Percentiles rank a stretch among this genome's conserved stretches.
Conservation (phyloP, 495 filamentous ascomycete species). For the Podospora didyma region DNA sequence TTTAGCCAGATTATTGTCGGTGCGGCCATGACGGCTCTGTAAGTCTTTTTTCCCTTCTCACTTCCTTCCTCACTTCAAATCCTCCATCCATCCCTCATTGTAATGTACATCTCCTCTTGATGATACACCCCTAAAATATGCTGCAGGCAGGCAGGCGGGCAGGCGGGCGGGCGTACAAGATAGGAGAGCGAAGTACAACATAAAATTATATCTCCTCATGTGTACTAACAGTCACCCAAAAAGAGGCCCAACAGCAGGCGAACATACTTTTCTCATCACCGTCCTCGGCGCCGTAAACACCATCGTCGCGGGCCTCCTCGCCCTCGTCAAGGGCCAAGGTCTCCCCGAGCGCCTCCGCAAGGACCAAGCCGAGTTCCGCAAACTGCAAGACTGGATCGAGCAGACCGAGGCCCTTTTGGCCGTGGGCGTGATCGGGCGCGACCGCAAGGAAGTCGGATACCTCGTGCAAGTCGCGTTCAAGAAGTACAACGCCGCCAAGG, state of each 20-base stretch:
- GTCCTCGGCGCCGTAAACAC: conserved; percentile 46
- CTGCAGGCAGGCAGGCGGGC: no score
- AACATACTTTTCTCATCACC: conserved; percentile 37
- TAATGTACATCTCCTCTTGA: no score
- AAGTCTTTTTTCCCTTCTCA: conserved; percentile 5
- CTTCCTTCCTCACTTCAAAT: no score
- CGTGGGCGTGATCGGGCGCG: conserved; percentile 40
- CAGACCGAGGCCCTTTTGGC: conserved; percentile 31
- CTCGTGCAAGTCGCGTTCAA: conserved; percentile 42
- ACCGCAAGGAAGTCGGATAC: conserved; percentile 40
- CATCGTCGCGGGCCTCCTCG: conserved; percentile 45
- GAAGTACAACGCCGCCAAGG: conserved; percentile 41
- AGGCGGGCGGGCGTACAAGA: no score
- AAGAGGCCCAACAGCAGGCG: conserved; percentile 34
- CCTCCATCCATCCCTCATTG: no score
- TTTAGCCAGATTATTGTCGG: conserved; percentile 44
- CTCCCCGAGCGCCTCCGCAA: conserved; percentile 38
- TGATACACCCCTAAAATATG: neutral
- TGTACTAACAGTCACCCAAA: neutral
- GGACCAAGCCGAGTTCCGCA: conserved; percentile 37
- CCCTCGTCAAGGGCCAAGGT: conserved; percentile 42
- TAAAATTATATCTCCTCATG: neutral
- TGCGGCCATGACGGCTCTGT: conserved; percentile 41
- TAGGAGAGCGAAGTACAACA: no score
- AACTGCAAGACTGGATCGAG: conserved; percentile 39